A percentile compares a stretch with the other conserved stretches of the same genome.
phyloP scores from a whole-genome alignment of 2,329 filamentous ascomycete species.

The Pezicula carpinea region DNA sequence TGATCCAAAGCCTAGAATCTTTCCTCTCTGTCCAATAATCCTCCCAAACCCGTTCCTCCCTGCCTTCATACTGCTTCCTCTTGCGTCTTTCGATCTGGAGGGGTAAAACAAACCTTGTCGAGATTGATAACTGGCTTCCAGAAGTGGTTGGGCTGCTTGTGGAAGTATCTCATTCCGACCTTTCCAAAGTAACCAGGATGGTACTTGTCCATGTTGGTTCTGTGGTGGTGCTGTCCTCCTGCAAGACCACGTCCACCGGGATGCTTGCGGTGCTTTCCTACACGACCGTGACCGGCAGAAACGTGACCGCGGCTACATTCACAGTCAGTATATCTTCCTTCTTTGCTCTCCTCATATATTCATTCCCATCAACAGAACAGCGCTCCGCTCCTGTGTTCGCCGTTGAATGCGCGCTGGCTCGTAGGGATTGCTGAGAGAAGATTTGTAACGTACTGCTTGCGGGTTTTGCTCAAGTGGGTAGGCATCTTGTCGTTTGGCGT shows the following conservation, averaged over 20 bases:
- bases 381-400: slow-evolving; percentile 5
- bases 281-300: slow-evolving; percentile 94
- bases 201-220: slow-evolving; percentile 89
- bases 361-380: slow-evolving; percentile 1
- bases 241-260: slow-evolving; percentile 81
- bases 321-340: slow-evolving; percentile 23
- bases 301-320: slow-evolving; percentile 86
- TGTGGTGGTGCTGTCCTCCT: slow-evolving; percentile 99
- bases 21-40: neutral
- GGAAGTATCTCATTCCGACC: slow-evolving; percentile 94
- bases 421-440: slow-evolving; percentile 1
- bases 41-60: neutral
- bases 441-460: slow-evolving; percentile 63
- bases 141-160: slow-evolving; percentile 91
- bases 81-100: neutral
- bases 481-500: slow-evolving; percentile 53
- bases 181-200: slow-evolving; percentile 99
- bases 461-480: slow-evolving; percentile 71
- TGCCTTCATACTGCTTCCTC: neutral
- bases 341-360: neutral
- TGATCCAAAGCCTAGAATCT: neutral
- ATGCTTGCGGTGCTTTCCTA: slow-evolving; percentile 98
- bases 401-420: slow-evolving; percentile 1
- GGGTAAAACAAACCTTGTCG: slow-evolving; percentile 70
- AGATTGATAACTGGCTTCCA: slow-evolving; percentile 99